Percentiles rank a stretch among this genome's conserved stretches.
Evolutionary conservation across 805 yeast species (phyloP).

Genomic region (Alloascoidea africana): DNA sequence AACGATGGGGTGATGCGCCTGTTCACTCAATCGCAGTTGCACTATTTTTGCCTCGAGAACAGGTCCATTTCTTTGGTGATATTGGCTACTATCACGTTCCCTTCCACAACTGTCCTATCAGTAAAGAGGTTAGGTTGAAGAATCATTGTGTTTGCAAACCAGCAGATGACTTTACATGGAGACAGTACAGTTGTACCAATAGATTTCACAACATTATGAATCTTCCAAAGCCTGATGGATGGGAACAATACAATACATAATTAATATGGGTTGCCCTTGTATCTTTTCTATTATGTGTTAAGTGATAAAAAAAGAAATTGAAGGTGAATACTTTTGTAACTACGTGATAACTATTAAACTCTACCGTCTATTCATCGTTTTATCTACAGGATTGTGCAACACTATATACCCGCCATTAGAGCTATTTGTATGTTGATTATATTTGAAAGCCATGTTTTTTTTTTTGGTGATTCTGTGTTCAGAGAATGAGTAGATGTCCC

Average conservation of each 20-base stretch:
- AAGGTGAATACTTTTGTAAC: too few relatives aligned
- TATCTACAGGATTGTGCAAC: too few relatives aligned
- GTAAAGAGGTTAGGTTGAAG: conserved; percentile 28
- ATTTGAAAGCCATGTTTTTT: too few relatives aligned
- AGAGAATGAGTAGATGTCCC: too few relatives aligned
- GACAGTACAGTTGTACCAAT: conserved; percentile 22
- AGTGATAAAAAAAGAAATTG: too few relatives aligned
- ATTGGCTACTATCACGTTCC: conserved; percentile 46
- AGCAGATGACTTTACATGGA: conserved; percentile 23
- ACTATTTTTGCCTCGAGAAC: conserved; percentile 31
- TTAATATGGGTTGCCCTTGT: too few relatives aligned
- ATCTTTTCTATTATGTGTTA: too few relatives aligned
- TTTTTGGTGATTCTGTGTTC: too few relatives aligned
- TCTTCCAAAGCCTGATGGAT: background rate
- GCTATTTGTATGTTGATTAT: too few relatives aligned
- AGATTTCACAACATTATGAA: conserved; percentile 16
- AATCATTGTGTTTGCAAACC: conserved; percentile 53
- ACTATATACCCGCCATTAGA: too few relatives aligned
- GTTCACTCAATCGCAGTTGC: conserved; percentile 53
- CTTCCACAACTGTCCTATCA: conserved; percentile 43
- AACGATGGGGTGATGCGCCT: conserved; percentile 74
- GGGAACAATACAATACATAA: background rate
- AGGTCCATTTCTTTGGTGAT: conserved; percentile 44
- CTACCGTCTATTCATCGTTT: too few relatives aligned
- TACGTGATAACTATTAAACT: too few relatives aligned